Evolutionary conservation across 192 early-diverging fungal genomes (phyloP), one percentile per base, ranked within the genome.

Genomic region (Coemansia umbellata): DNA sequence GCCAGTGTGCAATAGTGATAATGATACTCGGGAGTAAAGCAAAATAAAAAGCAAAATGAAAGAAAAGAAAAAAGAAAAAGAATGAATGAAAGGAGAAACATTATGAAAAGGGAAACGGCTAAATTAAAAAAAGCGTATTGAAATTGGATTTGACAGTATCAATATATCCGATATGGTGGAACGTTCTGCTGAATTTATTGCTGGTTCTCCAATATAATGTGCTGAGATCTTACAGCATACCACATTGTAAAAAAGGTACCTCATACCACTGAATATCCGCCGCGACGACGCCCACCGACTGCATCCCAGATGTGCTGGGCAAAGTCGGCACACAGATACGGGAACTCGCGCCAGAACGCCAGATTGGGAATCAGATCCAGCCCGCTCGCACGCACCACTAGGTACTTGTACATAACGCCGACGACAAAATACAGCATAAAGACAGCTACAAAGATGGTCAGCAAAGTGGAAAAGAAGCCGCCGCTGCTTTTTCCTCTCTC

Each of bases 301-400:
- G 48, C 54, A 36, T 63, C 44, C 60, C 70, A 78, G 50, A 74
- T 28, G 15, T 73, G 69, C 50, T 66, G 76, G 36, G 55, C 53
- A 73, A 78, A 78, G 47, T 78, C 76, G 11, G 60, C 26, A 36
- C 58, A 61, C 42, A 74, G 21, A 54, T 74, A 74, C 19, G 71
- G 71, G 51, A 74, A 74, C 53, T 74, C 71, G 19, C 64, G 64
- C 71, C 71, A 74, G 55, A 74, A 74, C 22, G 47, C 43, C 15
- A 49, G 60, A 27, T 78, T 70, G 1, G 76, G 76, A 33, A 78
- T 58, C 43, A 78, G 48, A 43, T 78, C 76, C 45, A 78, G 28
- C 28, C 76, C 76, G 19, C 28, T 37, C n/a, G 65, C 56, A 0
- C 69, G 68, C 28, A 64, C 69, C 8, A 73, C 58, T 21, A 71